Evolutionary conservation across 768 basidiomycete species (phyloP).

Genomic region (Cyclocybe aegerita): DNA sequence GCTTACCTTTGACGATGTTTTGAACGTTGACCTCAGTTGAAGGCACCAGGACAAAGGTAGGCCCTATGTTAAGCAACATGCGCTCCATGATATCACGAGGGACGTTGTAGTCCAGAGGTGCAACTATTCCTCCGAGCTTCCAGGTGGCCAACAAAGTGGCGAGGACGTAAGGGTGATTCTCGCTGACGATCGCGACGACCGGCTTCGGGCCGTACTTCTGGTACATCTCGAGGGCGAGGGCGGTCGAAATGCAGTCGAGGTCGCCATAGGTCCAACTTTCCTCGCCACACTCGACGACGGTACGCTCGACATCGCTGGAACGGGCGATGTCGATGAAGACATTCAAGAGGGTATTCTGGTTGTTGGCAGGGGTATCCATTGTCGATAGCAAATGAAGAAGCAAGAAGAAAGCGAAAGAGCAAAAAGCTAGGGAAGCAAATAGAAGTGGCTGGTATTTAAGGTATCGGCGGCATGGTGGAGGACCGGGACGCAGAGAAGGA

Average conservation of each 20-base stretch:
- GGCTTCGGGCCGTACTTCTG: slow-evolving; percentile 24
- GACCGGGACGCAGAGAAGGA: not conserved
- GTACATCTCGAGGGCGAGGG: slow-evolving; percentile 26
- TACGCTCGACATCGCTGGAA: slow-evolving; percentile 15
- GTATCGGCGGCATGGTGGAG: not conserved
- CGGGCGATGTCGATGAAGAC: slow-evolving; percentile 19
- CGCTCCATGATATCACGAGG: slow-evolving; percentile 29
- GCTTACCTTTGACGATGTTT: slow-evolving; percentile 22
- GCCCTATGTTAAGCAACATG: slow-evolving; percentile 29
- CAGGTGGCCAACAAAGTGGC: slow-evolving; percentile 31
- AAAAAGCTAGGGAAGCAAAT: slow-evolving; percentile 6
- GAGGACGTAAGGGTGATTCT: slow-evolving; percentile 32
- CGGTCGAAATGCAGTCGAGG: slow-evolving; percentile 30
- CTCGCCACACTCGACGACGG: slow-evolving; percentile 27
- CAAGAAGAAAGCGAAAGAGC: slow-evolving; percentile 6
- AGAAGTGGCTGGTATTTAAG: slow-evolving; percentile 14
- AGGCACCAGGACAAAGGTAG: slow-evolving; percentile 26
- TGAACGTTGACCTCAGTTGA: slow-evolving; percentile 18
- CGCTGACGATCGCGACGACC: slow-evolving; percentile 30
- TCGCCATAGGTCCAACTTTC: slow-evolving; percentile 33
- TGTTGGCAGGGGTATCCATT: slow-evolving; percentile 16
- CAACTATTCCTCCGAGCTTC: slow-evolving; percentile 32
- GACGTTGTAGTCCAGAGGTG: slow-evolving; percentile 31
- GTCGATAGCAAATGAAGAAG: slow-evolving; percentile 6
- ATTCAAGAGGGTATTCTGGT: slow-evolving; percentile 18